Conservation (phyloP, 1,284 basidiomycete genomes). For the Rhizoctonia solani region DNA sequence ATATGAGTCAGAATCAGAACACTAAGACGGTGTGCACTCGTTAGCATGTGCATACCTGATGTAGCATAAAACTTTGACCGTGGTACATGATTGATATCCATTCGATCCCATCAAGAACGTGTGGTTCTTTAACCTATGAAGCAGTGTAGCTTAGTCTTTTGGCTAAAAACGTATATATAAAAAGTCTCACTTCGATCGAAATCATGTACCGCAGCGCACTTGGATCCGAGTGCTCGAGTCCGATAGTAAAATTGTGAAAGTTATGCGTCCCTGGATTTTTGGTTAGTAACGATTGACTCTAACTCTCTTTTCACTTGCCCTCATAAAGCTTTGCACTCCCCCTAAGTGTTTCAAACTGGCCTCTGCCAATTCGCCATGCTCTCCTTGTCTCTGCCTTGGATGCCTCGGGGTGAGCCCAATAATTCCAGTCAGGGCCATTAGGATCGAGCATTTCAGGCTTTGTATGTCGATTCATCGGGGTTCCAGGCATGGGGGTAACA, state of each 20-base stretch:
- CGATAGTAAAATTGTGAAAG: slow-evolving; percentile 97
- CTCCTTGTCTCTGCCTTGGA: slow-evolving; percentile 63
- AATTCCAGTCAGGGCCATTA: slow-evolving; percentile 17
- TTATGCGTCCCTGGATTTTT: slow-evolving; percentile 65
- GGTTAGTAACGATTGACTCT: slow-evolving; percentile 20
- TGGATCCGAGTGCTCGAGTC: slow-evolving; percentile 80
- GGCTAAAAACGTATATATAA: slow-evolving; percentile 26
- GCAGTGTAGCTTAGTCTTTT: slow-evolving; percentile 12
- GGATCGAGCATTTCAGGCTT: background rate
- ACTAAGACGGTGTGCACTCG: background rate
- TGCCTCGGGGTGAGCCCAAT: slow-evolving; percentile 40
- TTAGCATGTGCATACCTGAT: slow-evolving; percentile 64
- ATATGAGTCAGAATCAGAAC: background rate
- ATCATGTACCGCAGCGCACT: slow-evolving; percentile 86
- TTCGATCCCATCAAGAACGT: slow-evolving; percentile 87
- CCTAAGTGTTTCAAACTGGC: background rate
- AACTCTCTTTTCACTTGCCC: slow-evolving; percentile 48
- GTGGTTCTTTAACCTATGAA: slow-evolving; percentile 71
- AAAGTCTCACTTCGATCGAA: slow-evolving; percentile 71
- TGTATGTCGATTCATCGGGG: slow-evolving; percentile 53
- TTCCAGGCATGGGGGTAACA: slow-evolving; percentile 88
- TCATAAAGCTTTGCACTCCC: slow-evolving; percentile 65
- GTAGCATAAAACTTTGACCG: slow-evolving; percentile 98
- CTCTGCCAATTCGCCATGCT: slow-evolving; percentile 39
- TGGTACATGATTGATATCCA: slow-evolving; percentile 95